A percentile compares a stretch with the other conserved stretches of the same genome.
These are phyloP conservation scores for Pichia sp. DNA, from an alignment of 1,139 yeast genomes.

Conservation along the genomic window DNA sequence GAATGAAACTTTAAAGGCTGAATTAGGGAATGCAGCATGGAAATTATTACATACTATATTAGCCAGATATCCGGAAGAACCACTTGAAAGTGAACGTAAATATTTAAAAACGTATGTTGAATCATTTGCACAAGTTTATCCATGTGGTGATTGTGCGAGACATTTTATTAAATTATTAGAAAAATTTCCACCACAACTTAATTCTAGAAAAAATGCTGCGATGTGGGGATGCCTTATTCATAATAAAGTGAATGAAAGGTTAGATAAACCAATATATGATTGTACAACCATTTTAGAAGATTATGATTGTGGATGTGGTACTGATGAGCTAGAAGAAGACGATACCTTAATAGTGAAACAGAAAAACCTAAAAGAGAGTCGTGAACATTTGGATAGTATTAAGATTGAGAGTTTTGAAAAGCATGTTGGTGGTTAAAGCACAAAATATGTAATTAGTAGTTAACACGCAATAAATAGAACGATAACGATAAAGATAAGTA, in stretches of 20 bases:
- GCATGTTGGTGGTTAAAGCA: neutral
- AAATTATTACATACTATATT: conserved; percentile 80
- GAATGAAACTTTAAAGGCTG: conserved; percentile 55
- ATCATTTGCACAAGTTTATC: conserved; percentile 73
- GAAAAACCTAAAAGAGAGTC: conserved; percentile 8
- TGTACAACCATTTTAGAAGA: conserved; percentile 80
- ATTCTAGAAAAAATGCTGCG: conserved; percentile 74
- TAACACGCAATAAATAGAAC: too few relatives aligned
- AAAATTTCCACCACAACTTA: conserved; percentile 79
- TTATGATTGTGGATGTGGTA: conserved; percentile 95
- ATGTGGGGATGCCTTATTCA: conserved; percentile 97
- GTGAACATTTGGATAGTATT: conserved; percentile 36
- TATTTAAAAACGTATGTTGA: conserved; percentile 51
- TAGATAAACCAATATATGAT: conserved; percentile 69
- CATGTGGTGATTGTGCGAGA: conserved; percentile 93
- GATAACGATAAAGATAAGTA: too few relatives aligned
- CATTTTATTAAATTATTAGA: conserved; percentile 69
- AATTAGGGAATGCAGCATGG: conserved; percentile 89
- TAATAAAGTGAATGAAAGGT: conserved; percentile 70
- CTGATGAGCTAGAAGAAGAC: conserved; percentile 42
- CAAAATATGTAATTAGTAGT: too few relatives aligned
- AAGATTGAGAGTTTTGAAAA: conserved; percentile 31
- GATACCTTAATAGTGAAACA: conserved; percentile 17
- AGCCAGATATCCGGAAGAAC: conserved; percentile 85
- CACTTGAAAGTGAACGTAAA: conserved; percentile 53